Evolutionary conservation across 805 yeast species (phyloP), one percentile per base, ranked within the genome.

Genomic region (Yarrowia deformans): DNA sequence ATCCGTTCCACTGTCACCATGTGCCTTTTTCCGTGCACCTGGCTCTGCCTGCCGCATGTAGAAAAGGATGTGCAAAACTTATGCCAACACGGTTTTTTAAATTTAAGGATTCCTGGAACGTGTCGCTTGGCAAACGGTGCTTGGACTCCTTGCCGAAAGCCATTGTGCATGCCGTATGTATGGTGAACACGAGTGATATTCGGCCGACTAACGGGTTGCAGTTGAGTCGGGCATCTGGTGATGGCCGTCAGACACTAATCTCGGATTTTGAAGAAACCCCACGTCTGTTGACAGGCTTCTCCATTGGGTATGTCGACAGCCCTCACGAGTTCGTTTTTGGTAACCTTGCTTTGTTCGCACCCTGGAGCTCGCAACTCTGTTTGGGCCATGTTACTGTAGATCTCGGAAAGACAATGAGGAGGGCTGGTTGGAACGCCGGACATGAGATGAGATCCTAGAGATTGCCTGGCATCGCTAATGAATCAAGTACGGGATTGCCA

Each of bases 401-500:
- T 54, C 60, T 32, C 12, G 6, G n/a, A 14, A 18, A 4, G 45
- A 39, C 60, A 37, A 37, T 19, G 35, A 14, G n/a, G 13, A 14
- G 34, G 60, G 60, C 60, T 54, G 60, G 60, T 23, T 37, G 18
- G 19, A n/a, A 32, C 58, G 18, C 58, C 58, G 58, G 58, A 52
- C 29, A 18, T 34, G 56, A 34, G 56, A 50, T 50, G 56, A 52
- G 58, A 52, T 18, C 12, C 13, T 19, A n/a, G 12, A 52, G n/a
- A 32, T 23, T 23, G 29, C 29, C 29, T 23, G 29, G 29, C 29
- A 23, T 32, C 19, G 54, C 14, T 16, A 19, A 16, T 32, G 54
- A 8, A 16, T 32, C 58, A 52, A 43, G 43, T 35, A 52, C 58
- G 32, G 18, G 10, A 8, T 12, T n/a, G 23, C 18, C 40, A 29